These are phyloP conservation scores for Effrenium voratum DNA, from an alignment of 73 alveolate species.

Conservation along the genomic window DNA sequence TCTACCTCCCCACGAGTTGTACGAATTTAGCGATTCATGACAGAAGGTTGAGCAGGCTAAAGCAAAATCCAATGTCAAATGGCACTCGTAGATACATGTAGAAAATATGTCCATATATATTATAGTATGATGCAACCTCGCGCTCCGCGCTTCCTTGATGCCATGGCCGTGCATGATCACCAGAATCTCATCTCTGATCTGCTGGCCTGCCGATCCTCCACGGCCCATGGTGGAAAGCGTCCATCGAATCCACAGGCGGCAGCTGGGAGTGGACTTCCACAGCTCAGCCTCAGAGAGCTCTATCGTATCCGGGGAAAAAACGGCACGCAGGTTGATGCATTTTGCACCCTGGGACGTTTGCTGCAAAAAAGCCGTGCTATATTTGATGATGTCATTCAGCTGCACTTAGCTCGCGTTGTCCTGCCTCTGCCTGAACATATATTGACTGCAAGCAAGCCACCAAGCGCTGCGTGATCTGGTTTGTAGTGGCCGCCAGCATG, in stretches of 20 bases:
- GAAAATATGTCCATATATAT: no score
- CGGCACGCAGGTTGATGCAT: background rate
- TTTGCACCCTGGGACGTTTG: no score
- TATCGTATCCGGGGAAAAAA: conserved; percentile 91
- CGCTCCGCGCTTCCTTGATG: conserved; percentile 47
- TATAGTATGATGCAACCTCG: background rate
- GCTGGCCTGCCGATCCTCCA: conserved; percentile 98
- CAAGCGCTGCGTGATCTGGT: conserved; percentile 95
- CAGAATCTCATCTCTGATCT: conserved; percentile 98
- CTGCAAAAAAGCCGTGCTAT: no score
- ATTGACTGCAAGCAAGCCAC: background rate
- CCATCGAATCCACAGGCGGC: conserved; percentile 95
- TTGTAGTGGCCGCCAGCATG: conserved; percentile 95
- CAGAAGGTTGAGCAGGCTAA: no score
- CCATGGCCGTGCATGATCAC: conserved; percentile 85
- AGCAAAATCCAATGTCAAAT: no score
- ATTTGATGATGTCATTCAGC: no score
- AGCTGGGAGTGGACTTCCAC: conserved; percentile 79
- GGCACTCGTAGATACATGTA: no score
- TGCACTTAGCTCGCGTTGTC: background rate
- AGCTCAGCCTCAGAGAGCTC: conserved; percentile 92
- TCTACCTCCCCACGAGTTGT: no score
- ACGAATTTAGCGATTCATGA: no score
- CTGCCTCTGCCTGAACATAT: conserved; percentile 46
- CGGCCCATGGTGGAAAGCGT: conserved; percentile 97